These are phyloP conservation scores for Pythium coloratum DNA, from an alignment of 352 stramenopile genomes.

Conservation along the genomic window DNA sequence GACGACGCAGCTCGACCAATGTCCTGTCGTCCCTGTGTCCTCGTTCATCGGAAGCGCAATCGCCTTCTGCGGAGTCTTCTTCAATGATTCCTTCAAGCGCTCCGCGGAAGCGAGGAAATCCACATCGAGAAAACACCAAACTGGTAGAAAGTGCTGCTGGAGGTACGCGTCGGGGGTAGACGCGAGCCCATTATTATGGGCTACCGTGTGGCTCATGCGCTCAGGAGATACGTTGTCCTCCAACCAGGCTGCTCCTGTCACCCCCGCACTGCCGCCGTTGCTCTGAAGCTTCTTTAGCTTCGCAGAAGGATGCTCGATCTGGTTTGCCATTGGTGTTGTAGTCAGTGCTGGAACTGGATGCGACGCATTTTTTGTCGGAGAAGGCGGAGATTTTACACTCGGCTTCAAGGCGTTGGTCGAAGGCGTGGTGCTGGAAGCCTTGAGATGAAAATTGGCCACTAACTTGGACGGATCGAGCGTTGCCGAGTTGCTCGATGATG, in stretches of 20 bases:
- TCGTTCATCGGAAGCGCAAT: conserved; percentile 68
- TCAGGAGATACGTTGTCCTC: conserved; percentile 46
- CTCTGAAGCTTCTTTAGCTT: conserved; percentile 26
- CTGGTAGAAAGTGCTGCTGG: conserved; percentile 51
- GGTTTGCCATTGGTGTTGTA: not conserved
- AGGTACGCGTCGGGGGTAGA: conserved; percentile 29
- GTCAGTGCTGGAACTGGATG: not conserved
- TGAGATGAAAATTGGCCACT: conserved; percentile 7
- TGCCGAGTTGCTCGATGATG: conserved; percentile 6
- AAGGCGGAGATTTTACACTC: conserved; percentile 22
- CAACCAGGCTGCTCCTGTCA: conserved; percentile 45
- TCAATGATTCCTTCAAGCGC: conserved; percentile 10
- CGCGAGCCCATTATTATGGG: not conserved
- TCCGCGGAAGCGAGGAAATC: conserved; percentile 26
- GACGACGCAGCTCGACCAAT: conserved; percentile 78
- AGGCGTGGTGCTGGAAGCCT: not conserved
- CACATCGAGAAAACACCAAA: conserved; percentile 77
- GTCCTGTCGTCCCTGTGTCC: conserved; percentile 45
- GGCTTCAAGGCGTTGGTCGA: not conserved
- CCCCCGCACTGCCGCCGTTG: conserved; percentile 14
- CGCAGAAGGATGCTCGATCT: conserved; percentile 1
- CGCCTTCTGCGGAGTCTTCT: conserved; percentile 43
- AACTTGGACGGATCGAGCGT: conserved; percentile 23
- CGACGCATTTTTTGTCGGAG: conserved; percentile 7
- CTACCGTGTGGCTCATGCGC: conserved; percentile 43